These are phyloP conservation scores for Ajuga chamaepitys DNA, from an alignment of 257 asterid species.

Conservation along the genomic window DNA sequence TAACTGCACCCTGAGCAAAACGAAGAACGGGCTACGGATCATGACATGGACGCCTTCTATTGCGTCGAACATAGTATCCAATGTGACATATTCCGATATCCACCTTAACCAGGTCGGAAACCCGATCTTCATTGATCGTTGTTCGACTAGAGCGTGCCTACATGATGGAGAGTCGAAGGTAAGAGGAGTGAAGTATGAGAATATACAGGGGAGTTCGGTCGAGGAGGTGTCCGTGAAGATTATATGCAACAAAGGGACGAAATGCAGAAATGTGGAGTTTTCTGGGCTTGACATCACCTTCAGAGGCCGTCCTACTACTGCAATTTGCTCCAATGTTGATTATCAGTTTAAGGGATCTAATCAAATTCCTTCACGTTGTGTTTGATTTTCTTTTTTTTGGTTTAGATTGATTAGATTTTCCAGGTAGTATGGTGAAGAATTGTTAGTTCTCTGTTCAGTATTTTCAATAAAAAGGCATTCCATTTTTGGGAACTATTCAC, in stretches of 20 bases:
- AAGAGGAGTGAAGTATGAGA: constrained; percentile 11
- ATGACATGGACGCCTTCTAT: constrained; percentile 48
- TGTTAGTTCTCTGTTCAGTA: too few relatives aligned
- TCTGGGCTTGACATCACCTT: background rate
- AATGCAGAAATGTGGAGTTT: background rate
- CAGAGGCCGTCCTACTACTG: background rate
- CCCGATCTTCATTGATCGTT: constrained; percentile 56
- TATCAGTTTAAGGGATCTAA: background rate
- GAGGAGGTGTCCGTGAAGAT: background rate
- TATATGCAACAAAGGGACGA: background rate
- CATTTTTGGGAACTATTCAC: too few relatives aligned
- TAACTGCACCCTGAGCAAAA: constrained; percentile 22
- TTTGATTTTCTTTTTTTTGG: too few relatives aligned
- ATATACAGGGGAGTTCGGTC: background rate
- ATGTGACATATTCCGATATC: constrained; percentile 25
- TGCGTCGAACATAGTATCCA: constrained; percentile 15
- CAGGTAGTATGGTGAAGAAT: too few relatives aligned
- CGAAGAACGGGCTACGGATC: constrained; percentile 48
- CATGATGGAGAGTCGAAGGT: constrained; percentile 11
- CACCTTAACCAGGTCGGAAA: constrained; percentile 19
- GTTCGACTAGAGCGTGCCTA: constrained; percentile 12
- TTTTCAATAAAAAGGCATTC: too few relatives aligned
- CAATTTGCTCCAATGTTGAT: background rate
- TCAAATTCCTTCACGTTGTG: background rate
- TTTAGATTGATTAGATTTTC: too few relatives aligned